Conservation (phyloP, 129 eudicot genomes). For the Smallanthus sonchifolius region DNA sequence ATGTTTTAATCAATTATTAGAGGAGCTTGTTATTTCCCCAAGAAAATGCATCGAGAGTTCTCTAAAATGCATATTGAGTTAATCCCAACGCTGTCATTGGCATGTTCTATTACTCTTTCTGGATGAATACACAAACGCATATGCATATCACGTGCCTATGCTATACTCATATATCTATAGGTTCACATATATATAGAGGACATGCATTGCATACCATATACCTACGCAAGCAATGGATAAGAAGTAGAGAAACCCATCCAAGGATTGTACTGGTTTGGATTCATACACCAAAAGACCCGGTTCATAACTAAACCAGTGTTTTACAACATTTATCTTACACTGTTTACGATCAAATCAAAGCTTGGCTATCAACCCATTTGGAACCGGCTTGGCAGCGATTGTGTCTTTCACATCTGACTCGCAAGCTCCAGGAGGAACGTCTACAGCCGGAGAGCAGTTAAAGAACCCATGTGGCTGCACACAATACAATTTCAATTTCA, state of each 20-base stretch:
- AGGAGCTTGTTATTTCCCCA: too few species aligned
- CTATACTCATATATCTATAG: not conserved
- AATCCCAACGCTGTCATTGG: too few species aligned
- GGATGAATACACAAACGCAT: too few species aligned
- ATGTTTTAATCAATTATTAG: too few species aligned
- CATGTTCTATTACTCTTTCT: too few species aligned
- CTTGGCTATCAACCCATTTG: constrained; percentile 60
- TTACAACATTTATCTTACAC: not conserved
- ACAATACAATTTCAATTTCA: not conserved
- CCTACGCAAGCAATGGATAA: not conserved
- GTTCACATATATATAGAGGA: not conserved
- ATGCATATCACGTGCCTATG: too few species aligned
- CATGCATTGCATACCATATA: not conserved
- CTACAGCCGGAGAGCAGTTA: constrained; percentile 93
- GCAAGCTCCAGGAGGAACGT: constrained; percentile 79
- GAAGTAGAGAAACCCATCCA: not conserved
- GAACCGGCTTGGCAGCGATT: constrained; percentile 44
- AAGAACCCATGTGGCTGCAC: constrained; percentile 96
- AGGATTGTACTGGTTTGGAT: not conserved
- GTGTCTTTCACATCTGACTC: constrained; percentile 64
- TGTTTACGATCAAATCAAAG: constrained; percentile 37
- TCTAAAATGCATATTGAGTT: too few species aligned
- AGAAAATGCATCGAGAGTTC: too few species aligned
- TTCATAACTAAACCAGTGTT: not conserved
- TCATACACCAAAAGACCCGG: not conserved